A percentile compares a stretch with the other conserved stretches of the same genome.
Conservation (phyloP, 257 asterid genomes). For the Solanum sitiens region DNA sequence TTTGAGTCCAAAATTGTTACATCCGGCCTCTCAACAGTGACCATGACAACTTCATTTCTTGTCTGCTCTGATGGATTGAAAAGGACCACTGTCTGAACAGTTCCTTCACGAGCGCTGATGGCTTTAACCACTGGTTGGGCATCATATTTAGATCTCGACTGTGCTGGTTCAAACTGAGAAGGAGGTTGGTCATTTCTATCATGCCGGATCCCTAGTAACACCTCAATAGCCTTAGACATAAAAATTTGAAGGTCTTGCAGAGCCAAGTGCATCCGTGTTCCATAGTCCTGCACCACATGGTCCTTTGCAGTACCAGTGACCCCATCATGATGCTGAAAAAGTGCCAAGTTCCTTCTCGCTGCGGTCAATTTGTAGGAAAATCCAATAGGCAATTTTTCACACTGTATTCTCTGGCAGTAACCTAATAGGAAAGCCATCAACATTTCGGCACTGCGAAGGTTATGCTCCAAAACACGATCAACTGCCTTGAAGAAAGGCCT, state of each 20-base stretch:
- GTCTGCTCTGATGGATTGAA: conserved; percentile 84
- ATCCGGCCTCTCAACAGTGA: conserved; percentile 80
- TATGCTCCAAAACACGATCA: conserved; percentile 90
- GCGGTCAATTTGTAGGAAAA: conserved; percentile 80
- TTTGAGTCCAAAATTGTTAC: conserved; percentile 88
- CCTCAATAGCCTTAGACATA: conserved; percentile 84
- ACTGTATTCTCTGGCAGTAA: conserved; percentile 72
- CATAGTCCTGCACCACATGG: conserved; percentile 90
- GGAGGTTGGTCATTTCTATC: conserved; percentile 74
- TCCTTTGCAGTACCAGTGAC: conserved; percentile 97
- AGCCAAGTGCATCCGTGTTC: conserved; percentile 85
- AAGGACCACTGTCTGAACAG: conserved; percentile 78
- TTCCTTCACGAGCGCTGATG: conserved; percentile 67
- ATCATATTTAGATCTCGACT: conserved; percentile 71
- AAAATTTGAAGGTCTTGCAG: conserved; percentile 78
- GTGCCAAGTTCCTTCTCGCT: conserved; percentile 89
- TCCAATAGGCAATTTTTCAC: conserved; percentile 80
- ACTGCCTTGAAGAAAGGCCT: conserved; percentile 98
- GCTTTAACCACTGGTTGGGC: conserved; percentile 67
- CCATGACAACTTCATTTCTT: conserved; percentile 77
- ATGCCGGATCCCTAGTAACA: conserved; percentile 71
- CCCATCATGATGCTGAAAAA: conserved; percentile 98
- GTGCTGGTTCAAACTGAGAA: conserved; percentile 81
- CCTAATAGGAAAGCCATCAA: conserved; percentile 90
- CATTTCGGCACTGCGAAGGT: conserved; percentile 90